A percentile compares a stretch with the other conserved stretches of the same genome.
Conservation (phyloP, 2,329 filamentous ascomycete genomes). For the Metarhizium humberi region DNA sequence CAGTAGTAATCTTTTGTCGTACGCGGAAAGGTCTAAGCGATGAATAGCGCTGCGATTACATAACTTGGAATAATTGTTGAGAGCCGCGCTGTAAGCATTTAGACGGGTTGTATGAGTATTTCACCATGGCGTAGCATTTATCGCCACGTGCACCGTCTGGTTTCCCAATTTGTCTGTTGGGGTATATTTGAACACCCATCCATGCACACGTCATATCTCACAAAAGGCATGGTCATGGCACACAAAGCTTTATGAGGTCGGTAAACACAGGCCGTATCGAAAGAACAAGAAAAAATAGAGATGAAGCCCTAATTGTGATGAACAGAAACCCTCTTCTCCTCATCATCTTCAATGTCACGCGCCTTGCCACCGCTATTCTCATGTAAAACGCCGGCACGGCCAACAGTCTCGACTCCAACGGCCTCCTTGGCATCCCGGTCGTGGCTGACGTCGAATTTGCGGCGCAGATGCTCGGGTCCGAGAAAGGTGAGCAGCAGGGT, state of each 20-base stretch:
- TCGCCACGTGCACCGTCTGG: no score
- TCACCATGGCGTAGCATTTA: no score
- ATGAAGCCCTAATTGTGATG: neutral
- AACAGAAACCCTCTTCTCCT: constrained; percentile 1
- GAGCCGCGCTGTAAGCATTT: no score
- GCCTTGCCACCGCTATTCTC: neutral
- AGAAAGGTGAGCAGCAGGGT: constrained; percentile 53
- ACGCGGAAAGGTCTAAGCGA: no score
- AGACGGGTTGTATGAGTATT: no score
- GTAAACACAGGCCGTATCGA: neutral
- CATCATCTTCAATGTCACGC: neutral
- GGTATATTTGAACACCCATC: no score
- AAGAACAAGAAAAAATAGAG: neutral
- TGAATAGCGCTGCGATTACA: no score
- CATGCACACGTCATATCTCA: no score
- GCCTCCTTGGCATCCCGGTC: constrained; percentile 39
- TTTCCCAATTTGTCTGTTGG: no score
- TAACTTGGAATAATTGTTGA: no score
- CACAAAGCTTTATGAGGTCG: neutral
- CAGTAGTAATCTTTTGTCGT: no score
- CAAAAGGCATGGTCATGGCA: neutral
- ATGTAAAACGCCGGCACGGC: neutral
- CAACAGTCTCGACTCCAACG: constrained; percentile 28
- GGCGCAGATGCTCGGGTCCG: constrained; percentile 46
- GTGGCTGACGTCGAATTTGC: constrained; percentile 40